These are phyloP conservation scores for Fusarium aywerte DNA, from an alignment of 2,329 filamentous ascomycete genomes.

Conservation along the genomic window DNA sequence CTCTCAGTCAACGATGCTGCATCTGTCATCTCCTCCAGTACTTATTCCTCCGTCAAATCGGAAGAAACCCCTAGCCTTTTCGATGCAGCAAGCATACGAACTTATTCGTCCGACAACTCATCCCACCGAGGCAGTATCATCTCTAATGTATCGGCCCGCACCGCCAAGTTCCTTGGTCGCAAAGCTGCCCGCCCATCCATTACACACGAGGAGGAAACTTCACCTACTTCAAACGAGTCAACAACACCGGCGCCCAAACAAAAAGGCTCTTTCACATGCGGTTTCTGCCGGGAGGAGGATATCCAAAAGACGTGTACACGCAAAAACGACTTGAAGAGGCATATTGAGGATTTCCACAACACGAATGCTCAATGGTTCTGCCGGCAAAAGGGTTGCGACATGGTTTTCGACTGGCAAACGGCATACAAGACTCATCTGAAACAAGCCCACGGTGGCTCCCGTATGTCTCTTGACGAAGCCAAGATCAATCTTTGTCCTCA, in stretches of 20 bases:
- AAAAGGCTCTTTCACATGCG: conserved; percentile 53
- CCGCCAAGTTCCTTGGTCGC: conserved; percentile 51
- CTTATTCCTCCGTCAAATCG: conserved; percentile 50
- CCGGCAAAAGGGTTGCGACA: conserved; percentile 55
- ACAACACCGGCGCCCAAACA: conserved; percentile 49
- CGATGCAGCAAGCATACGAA: conserved; percentile 51
- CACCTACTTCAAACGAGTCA: conserved; percentile 41
- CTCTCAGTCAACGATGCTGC: conserved; percentile 48
- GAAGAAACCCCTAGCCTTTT: conserved; percentile 53
- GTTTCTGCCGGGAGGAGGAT: conserved; percentile 56
- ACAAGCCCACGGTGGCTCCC: conserved; percentile 55
- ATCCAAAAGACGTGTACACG: conserved; percentile 58
- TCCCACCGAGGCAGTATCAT: conserved; percentile 55
- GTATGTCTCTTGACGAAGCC: conserved; percentile 56
- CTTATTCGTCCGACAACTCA: conserved; percentile 55
- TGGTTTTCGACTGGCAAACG: conserved; percentile 61
- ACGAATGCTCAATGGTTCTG: conserved; percentile 60
- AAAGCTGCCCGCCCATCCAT: conserved; percentile 42
- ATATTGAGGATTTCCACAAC: conserved; percentile 61
- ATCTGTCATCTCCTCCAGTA: conserved; percentile 51
- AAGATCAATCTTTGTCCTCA: conserved; percentile 58
- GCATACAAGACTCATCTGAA: conserved; percentile 61
- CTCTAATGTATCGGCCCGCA: conserved; percentile 54
- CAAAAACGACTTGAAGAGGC: conserved; percentile 61
- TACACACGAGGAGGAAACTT: conserved; percentile 42